Base-by-base conservation (phyloP, 2,329 filamentous ascomycete genomes). In the Trichoderma sp. region DNA sequence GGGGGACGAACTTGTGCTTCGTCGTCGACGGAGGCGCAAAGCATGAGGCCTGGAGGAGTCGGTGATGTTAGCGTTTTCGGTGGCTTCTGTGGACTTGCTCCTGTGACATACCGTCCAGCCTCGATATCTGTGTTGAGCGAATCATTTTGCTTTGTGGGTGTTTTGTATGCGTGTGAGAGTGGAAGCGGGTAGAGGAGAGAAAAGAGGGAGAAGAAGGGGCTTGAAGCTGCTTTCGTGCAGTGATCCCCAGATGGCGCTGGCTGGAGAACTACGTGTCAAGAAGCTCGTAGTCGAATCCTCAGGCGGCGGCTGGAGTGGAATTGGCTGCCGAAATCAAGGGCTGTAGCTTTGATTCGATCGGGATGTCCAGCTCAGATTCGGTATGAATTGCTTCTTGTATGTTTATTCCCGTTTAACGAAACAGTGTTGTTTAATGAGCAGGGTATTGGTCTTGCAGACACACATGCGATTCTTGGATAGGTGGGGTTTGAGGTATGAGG, bases 1-100 rank as follows among this genome's bases (percentile, higher is more conserved):
- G n/a, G 59, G 3, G 46, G 74, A 16, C 81, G 70, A 77, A 91
- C 89, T 16, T 92, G 89, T 77, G 93, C 88, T 77, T 93, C 91
- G 79, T 97, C 94, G 81, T 98, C 96, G 75, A 97, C 93, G 2
- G 94, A 97, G 70, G 95, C 95, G 77, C 94, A 95, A 74, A 99
- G 88, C 86, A 97, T 94, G 73, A 98, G 88, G 86, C 95, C 94
- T 97, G 76, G 66, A n/a, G n/a, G 66, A 34, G 18, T 10, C 13
- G 60, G 32, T 5, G 18, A 67, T 26, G 54, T 32, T 43, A 28
- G n/a, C 64, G 60, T 34, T 39, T 32, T 13, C 11, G 61, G 37
- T 56, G 34, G 39, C 14, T 39, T 39, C 39, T 59, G 55, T 61
- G 60, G 39, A 21, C 18, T 21, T n/a, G 14, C 18, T 63, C 3